A percentile compares a stretch with the other conserved stretches of the same genome.
phyloP scores from a whole-genome alignment of 805 yeast species.

The Candida caryicola region DNA sequence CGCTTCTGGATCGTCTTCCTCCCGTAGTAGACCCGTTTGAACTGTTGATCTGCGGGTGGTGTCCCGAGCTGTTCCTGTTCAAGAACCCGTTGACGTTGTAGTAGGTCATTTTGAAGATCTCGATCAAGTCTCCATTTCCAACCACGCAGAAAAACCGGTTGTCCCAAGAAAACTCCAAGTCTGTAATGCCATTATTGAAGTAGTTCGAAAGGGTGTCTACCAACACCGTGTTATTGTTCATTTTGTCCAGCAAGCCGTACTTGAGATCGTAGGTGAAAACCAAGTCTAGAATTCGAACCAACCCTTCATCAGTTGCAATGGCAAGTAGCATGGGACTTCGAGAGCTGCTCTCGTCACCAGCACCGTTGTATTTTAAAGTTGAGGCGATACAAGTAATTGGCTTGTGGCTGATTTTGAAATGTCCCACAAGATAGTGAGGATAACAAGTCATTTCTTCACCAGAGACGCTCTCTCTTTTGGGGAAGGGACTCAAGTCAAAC shows the following conservation, averaged over 20 bases:
- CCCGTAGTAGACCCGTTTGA: too few species aligned
- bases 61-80: constrained; percentile 4
- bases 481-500: constrained; percentile 34
- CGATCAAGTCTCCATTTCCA: constrained; percentile 55
- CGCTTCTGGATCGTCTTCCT: constrained; percentile 40
- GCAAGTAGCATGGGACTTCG: constrained; percentile 45
- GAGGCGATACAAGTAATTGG: constrained; percentile 51
- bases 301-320: constrained; percentile 65
- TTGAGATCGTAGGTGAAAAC: constrained; percentile 25
- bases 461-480: constrained; percentile 7
- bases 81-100: constrained; percentile 39
- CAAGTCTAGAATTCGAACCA: constrained; percentile 55
- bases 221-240: constrained; percentile 23
- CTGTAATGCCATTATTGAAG: constrained; percentile 59
- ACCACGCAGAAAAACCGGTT: constrained; percentile 44
- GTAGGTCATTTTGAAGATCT: constrained; percentile 38
- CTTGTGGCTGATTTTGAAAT: constrained; percentile 57
- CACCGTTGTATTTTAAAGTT: constrained; percentile 21
- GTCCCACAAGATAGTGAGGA: constrained; percentile 41
- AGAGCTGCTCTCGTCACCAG: background rate
- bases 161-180: constrained; percentile 48
- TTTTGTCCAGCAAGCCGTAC: constrained; percentile 22
- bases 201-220: constrained; percentile 60
- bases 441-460: constrained; percentile 2
- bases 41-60: constrained; percentile 9